phyloP scores from a whole-genome alignment of 208 protist species.

The Leishmania mexicana region DNA sequence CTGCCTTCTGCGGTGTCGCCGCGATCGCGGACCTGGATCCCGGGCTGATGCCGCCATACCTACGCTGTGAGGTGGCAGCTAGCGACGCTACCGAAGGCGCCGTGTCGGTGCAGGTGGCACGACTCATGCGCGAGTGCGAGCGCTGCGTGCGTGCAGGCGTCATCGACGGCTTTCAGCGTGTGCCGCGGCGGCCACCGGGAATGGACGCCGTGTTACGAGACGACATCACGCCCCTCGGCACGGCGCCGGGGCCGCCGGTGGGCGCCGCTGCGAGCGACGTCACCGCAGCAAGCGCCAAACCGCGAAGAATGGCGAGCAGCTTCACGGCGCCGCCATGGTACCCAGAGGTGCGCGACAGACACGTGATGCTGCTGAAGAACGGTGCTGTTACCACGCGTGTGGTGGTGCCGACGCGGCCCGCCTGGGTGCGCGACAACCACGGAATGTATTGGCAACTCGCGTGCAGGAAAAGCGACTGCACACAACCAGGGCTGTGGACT shows the following conservation, averaged over 20 bases:
- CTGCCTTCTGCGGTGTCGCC: conserved; percentile 13
- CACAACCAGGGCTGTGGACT: neutral
- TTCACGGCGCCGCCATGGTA: neutral
- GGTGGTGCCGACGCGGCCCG: neutral
- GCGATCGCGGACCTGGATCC: conserved; percentile 2
- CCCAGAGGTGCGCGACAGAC: neutral
- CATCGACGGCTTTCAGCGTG: neutral
- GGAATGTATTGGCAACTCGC: neutral
- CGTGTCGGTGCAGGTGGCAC: neutral
- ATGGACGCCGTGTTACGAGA: neutral
- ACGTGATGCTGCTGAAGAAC: neutral
- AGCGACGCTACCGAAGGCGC: neutral
- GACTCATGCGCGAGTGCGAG: conserved; percentile 6
- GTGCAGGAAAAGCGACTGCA: neutral
- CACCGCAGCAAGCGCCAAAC: neutral
- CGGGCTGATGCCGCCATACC: conserved; percentile 1
- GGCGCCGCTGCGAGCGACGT: neutral
- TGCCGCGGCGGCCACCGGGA: neutral
- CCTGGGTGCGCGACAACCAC: conserved; percentile 4
- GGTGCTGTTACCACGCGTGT: neutral
- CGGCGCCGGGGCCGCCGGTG: no score
- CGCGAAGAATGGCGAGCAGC: neutral
- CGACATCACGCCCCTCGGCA: neutral
- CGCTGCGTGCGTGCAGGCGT: neutral
- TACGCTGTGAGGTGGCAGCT: neutral